These are phyloP conservation scores for Pontederia crassipes DNA, from an alignment of 176 grass and related monocot species.

Conservation along the genomic window DNA sequence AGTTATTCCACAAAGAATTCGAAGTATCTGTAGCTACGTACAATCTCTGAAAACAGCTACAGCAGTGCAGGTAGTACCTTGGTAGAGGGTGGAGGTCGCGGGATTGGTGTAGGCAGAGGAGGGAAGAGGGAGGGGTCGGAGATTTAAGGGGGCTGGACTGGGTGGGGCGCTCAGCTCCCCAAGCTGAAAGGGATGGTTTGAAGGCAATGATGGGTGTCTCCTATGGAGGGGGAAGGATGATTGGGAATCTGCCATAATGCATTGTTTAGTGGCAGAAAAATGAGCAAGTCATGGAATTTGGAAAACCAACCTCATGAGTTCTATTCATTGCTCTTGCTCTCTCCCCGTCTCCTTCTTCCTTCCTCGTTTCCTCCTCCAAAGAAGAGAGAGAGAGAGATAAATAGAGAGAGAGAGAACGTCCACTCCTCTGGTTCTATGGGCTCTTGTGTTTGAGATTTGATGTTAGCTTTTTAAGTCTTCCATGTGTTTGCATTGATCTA, in stretches of 20 bases:
- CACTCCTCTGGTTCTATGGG: not conserved
- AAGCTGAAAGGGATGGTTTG: not conserved
- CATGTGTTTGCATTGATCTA: not conserved
- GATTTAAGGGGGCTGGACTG: not conserved
- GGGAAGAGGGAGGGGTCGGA: not conserved
- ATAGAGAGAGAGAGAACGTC: not conserved
- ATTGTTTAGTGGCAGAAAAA: slow-evolving; percentile 9
- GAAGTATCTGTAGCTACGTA: too few relatives aligned
- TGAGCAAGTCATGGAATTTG: not conserved
- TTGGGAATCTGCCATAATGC: slow-evolving; percentile 6
- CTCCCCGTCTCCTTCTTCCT: not conserved
- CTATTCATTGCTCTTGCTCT: not conserved
- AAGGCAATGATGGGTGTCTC: slow-evolving; percentile 6
- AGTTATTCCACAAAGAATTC: too few relatives aligned
- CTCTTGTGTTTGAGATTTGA: not conserved
- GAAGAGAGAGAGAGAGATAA: not conserved
- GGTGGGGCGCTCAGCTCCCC: not conserved
- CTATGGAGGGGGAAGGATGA: slow-evolving; percentile 11
- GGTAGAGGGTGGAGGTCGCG: not conserved
- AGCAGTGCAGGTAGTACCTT: too few relatives aligned
- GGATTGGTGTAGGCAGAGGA: not conserved
- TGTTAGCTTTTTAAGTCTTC: not conserved
- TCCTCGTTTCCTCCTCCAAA: too few relatives aligned
- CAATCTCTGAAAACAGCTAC: too few relatives aligned
- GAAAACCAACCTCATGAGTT: not conserved